Conservation (phyloP, 73 alveolate genomes). For the Symbiodinium natans region DNA sequence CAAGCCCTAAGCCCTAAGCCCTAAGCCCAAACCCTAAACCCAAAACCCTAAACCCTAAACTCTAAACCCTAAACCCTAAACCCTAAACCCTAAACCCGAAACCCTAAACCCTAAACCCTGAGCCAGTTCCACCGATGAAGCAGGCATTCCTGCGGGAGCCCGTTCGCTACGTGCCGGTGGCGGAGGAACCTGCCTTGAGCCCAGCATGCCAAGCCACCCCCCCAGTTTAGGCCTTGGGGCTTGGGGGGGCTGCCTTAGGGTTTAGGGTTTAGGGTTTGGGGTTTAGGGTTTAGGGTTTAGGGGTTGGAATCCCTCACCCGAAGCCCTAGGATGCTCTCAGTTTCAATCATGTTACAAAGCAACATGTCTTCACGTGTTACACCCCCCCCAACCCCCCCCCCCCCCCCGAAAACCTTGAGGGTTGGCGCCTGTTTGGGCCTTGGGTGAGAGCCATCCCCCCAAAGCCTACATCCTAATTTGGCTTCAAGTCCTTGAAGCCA, state of each 20-base stretch:
- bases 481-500: too few relatives aligned
- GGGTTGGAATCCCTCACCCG: too few relatives aligned
- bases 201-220: too few relatives aligned
- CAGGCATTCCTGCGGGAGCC: slow-evolving; percentile 78
- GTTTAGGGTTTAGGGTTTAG: not conserved
- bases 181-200: slow-evolving; percentile 1
- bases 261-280: not conserved
- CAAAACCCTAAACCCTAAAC: not conserved
- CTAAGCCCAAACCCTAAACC: not conserved
- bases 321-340: too few relatives aligned
- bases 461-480: too few relatives aligned
- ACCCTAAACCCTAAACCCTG: not conserved
- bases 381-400: too few relatives aligned
- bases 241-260: not conserved
- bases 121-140: not conserved
- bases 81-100: not conserved
- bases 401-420: too few relatives aligned
- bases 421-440: too few relatives aligned
- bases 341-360: too few relatives aligned
- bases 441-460: too few relatives aligned
- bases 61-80: not conserved
- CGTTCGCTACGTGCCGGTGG: slow-evolving; percentile 18
- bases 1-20: not conserved
- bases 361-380: too few relatives aligned
- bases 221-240: not conserved